These are phyloP conservation scores for Coniochaeta sp. DNA, from an alignment of 2,329 filamentous ascomycete genomes.

Conservation along the genomic window DNA sequence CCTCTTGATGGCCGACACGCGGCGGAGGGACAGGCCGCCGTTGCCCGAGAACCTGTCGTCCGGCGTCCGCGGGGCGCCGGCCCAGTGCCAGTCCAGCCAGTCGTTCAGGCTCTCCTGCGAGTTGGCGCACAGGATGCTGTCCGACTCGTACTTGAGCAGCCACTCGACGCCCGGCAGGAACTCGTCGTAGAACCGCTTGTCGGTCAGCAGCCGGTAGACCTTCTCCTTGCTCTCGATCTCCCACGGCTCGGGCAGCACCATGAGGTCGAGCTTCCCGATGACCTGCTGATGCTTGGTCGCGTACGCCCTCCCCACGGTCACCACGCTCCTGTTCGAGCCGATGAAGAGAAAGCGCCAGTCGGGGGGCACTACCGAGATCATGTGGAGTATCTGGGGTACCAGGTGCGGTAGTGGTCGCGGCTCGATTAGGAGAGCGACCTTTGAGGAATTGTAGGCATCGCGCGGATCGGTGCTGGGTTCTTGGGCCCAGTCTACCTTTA, in stretches of 20 bases:
- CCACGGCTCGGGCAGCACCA: slow-evolving; percentile 40
- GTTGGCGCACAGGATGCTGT: slow-evolving; percentile 49
- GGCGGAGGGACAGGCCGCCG: slow-evolving; percentile 46
- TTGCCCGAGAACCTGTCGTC: slow-evolving; percentile 43
- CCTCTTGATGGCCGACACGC: slow-evolving; percentile 40
- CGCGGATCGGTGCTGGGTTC: slow-evolving; percentile 19
- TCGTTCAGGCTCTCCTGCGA: slow-evolving; percentile 42
- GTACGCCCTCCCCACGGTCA: slow-evolving; percentile 34
- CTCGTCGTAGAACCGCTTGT: slow-evolving; percentile 44
- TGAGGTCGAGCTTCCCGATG: slow-evolving; percentile 43
- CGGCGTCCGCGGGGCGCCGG: slow-evolving; percentile 36
- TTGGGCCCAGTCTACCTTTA: slow-evolving; percentile 32
- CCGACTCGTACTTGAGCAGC: slow-evolving; percentile 47
- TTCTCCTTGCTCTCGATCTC: slow-evolving; percentile 38
- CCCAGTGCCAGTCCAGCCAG: slow-evolving; percentile 48
- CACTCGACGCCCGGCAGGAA: slow-evolving; percentile 43
- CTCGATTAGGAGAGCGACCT: slow-evolving; percentile 46
- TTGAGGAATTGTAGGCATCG: slow-evolving; percentile 36
- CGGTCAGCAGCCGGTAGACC: slow-evolving; percentile 40
- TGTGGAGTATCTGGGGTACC: slow-evolving; percentile 42
- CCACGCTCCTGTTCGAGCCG: slow-evolving; percentile 39
- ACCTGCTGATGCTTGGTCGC: slow-evolving; percentile 40
- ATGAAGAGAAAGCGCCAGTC: slow-evolving; percentile 50
- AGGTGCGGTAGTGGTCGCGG: slow-evolving; percentile 38
- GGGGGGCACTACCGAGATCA: slow-evolving; percentile 42